Percentiles rank a stretch among this genome's conserved stretches.
Conservation (phyloP, 495 filamentous ascomycete species). For the Penicillium manginii region DNA sequence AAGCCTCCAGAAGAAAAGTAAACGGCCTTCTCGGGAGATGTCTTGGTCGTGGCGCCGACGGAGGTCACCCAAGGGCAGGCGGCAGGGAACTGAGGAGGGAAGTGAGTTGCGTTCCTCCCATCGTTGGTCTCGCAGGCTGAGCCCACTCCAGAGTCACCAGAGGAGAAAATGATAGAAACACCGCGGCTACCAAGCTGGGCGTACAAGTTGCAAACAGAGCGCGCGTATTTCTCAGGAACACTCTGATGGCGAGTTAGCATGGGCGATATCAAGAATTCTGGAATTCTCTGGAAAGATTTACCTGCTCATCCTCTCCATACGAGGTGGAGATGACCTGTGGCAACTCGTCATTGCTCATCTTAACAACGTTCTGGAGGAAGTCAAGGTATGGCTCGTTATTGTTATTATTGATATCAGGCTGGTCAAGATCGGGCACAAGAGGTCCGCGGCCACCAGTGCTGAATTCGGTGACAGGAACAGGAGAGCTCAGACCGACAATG, state of each 20-base stretch:
- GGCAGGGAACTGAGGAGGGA: constrained; percentile 72
- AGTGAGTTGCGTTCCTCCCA: constrained; percentile 65
- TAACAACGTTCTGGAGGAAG: constrained; percentile 66
- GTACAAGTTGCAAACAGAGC: constrained; percentile 69
- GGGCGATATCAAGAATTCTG: background rate
- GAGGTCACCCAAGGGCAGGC: constrained; percentile 74
- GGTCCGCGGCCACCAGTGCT: constrained; percentile 66
- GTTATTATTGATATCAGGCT: constrained; percentile 56
- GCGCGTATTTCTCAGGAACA: constrained; percentile 68
- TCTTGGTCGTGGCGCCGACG: constrained; percentile 66
- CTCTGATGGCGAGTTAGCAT: constrained; percentile 48
- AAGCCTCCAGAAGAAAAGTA: constrained; percentile 70
- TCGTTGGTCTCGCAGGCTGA: constrained; percentile 67
- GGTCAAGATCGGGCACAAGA: constrained; percentile 64
- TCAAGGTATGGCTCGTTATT: constrained; percentile 79
- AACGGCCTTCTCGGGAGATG: constrained; percentile 59
- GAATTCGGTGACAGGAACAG: constrained; percentile 66
- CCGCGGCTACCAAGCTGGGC: constrained; percentile 76
- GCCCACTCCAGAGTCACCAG: constrained; percentile 74
- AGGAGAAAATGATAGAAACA: constrained; percentile 71
- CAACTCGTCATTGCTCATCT: constrained; percentile 53
- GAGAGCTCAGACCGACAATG: constrained; percentile 60
- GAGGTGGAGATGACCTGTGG: constrained; percentile 78
- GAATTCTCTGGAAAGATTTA: constrained; percentile 9
- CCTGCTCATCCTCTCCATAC: constrained; percentile 79